phyloP scores from a whole-genome alignment of 164 flowering plant genomes.

The Pachysandra terminalis region DNA sequence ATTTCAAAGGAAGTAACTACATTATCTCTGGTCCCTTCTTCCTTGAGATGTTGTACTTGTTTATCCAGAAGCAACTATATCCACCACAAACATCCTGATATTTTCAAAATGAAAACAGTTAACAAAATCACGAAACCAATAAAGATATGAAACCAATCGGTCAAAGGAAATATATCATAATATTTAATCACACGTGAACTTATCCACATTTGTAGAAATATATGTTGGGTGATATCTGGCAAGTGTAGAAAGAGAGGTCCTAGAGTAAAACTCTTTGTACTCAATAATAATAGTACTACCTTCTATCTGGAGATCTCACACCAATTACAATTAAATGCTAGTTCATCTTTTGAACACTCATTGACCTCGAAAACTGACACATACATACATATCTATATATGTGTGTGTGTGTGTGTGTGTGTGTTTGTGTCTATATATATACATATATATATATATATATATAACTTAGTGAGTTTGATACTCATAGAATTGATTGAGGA shows the following conservation, averaged over 20 bases:
- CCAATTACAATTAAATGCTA: background rate
- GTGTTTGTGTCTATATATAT: no score
- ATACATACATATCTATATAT: no score
- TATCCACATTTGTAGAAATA: background rate
- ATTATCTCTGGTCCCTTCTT: conserved; percentile 54
- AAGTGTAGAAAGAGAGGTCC: background rate
- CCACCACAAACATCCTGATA: conserved; percentile 79
- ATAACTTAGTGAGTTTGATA: no score
- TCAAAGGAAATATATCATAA: background rate
- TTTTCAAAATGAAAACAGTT: conserved; percentile 12
- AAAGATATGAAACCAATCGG: background rate
- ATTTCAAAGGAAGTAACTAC: conserved; percentile 35
- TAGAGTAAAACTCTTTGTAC: no score
- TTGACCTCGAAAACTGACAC: background rate
- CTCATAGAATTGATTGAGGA: no score
- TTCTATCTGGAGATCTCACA: background rate
- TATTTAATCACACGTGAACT: background rate
- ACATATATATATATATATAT: no score
- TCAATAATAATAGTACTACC: background rate
- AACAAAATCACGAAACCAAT: conserved; percentile 7
- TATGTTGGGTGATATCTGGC: background rate
- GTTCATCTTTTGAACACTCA: background rate
- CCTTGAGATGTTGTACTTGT: conserved; percentile 45
- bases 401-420: no score
- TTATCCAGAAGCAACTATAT: conserved; percentile 67